Percentiles rank a stretch among this genome's conserved stretches.
Conservation (phyloP, 129 eudicot species). For the Flaveria brownii region DNA sequence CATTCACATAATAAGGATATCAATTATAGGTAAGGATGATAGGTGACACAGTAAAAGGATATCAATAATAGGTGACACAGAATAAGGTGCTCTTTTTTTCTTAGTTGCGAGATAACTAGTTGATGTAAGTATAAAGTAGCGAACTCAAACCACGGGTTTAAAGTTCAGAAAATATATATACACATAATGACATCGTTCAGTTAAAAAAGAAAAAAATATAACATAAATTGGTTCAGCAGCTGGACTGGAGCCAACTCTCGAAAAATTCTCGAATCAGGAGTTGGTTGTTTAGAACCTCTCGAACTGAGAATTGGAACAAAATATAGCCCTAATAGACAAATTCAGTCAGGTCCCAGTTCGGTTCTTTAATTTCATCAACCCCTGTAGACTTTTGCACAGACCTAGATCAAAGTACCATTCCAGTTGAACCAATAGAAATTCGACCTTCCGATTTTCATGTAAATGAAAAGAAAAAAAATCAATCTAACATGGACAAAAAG, state of each 20-base stretch:
- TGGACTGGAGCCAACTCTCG: not conserved
- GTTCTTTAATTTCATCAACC: too few species aligned
- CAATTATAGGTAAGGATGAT: not conserved
- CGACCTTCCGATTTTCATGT: not conserved
- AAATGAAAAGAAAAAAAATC: not conserved
- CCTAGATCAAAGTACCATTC: not conserved
- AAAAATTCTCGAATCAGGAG: not conserved
- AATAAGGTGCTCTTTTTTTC: not conserved
- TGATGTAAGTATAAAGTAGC: too few species aligned
- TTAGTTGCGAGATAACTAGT: not conserved
- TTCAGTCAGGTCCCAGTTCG: not conserved
- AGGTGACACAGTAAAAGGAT: not conserved
- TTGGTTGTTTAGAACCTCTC: not conserved
- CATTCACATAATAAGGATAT: conserved; percentile 15
- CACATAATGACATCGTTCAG: too few species aligned
- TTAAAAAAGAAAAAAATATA: not conserved
- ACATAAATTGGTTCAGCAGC: not conserved
- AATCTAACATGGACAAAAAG: not conserved
- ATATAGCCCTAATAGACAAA: not conserved
- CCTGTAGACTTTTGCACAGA: not conserved
- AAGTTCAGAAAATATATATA: not conserved
- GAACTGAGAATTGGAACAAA: not conserved
- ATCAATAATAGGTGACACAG: not conserved
- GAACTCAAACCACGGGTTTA: not conserved
- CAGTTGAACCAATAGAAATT: not conserved